Conservation (phyloP, 2,329 filamentous ascomycete species). For the Dissoconium aciculare region DNA sequence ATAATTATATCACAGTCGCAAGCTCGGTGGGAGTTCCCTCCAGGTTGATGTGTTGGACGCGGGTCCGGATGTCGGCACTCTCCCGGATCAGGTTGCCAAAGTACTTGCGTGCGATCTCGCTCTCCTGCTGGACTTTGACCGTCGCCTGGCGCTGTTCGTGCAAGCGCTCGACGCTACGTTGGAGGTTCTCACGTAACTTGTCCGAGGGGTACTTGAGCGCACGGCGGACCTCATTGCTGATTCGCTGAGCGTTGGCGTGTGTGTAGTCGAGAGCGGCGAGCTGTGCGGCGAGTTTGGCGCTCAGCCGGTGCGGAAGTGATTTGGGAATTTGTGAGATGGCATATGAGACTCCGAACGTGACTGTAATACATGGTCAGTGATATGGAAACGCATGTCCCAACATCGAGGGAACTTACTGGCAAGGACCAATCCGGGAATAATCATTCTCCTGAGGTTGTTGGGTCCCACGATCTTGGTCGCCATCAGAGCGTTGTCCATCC, state of each 20-base stretch:
- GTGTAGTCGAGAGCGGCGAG: slow-evolving; percentile 80
- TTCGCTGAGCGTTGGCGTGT: slow-evolving; percentile 71
- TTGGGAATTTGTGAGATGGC: slow-evolving; percentile 75
- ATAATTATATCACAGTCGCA: too few relatives aligned
- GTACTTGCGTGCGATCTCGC: slow-evolving; percentile 76
- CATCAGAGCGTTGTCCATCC: slow-evolving; percentile 76
- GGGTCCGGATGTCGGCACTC: slow-evolving; percentile 33
- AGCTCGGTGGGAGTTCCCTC: slow-evolving; percentile 36
- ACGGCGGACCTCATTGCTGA: slow-evolving; percentile 72
- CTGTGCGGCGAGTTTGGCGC: slow-evolving; percentile 67
- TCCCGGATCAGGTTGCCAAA: slow-evolving; percentile 71
- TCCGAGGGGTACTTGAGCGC: slow-evolving; percentile 78
- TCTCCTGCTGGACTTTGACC: slow-evolving; percentile 64
- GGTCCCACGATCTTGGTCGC: slow-evolving; percentile 67
- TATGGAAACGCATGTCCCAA: slow-evolving; percentile 3
- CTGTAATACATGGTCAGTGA: slow-evolving; percentile 35
- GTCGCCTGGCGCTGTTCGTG: slow-evolving; percentile 66
- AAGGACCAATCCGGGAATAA: slow-evolving; percentile 64
- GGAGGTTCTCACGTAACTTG: slow-evolving; percentile 67
- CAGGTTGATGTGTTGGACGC: slow-evolving; percentile 38
- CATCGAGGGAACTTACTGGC: slow-evolving; percentile 46
- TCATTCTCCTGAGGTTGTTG: slow-evolving; percentile 63
- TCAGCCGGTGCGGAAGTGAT: slow-evolving; percentile 73
- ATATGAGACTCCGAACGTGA: slow-evolving; percentile 61
- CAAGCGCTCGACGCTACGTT: slow-evolving; percentile 74